These are phyloP conservation scores for Colletotrichum cereale DNA, from an alignment of 2,329 filamentous ascomycete genomes.

Conservation along the genomic window DNA sequence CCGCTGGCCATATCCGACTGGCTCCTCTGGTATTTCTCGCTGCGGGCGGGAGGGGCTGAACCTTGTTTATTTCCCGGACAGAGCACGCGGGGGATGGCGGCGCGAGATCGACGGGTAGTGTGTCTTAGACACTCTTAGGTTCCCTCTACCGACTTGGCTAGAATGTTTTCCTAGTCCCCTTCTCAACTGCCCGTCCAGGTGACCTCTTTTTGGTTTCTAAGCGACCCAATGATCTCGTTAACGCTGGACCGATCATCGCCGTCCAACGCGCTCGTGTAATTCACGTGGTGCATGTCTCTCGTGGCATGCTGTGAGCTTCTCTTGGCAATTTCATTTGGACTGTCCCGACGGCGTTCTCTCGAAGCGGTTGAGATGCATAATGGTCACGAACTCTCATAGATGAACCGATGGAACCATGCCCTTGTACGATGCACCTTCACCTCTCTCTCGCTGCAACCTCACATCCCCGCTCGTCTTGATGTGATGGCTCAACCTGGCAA, in stretches of 20 bases:
- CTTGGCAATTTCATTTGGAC: neutral
- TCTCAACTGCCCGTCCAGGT: conserved; percentile 7
- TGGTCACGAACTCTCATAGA: conserved; percentile 8
- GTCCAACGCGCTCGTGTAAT: neutral
- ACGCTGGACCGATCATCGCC: neutral
- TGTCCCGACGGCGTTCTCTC: neutral
- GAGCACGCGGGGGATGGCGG: conserved; percentile 31
- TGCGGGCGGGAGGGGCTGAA: conserved; percentile 36
- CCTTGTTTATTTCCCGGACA: conserved; percentile 37
- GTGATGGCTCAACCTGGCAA: neutral
- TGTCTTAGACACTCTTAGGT: too few species aligned
- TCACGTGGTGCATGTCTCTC: conserved; percentile 27
- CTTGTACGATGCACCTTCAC: neutral
- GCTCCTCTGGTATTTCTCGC: conserved; percentile 3
- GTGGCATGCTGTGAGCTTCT: conserved; percentile 1
- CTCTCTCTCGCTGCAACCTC: conserved; percentile 5
- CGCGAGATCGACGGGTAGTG: conserved; percentile 18
- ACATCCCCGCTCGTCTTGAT: conserved; percentile 7
- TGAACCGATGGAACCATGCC: conserved; percentile 11
- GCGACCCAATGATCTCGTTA: conserved; percentile 21
- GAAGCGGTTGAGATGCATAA: conserved; percentile 13
- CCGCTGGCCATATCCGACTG: conserved; percentile 23
- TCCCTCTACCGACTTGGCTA: conserved; percentile 12
- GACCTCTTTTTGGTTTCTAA: conserved; percentile 7
- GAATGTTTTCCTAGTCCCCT: neutral